These are phyloP conservation scores for Cryptomeria japonica DNA, from an alignment of 75 land plant genomes.

Conservation along the genomic window DNA sequence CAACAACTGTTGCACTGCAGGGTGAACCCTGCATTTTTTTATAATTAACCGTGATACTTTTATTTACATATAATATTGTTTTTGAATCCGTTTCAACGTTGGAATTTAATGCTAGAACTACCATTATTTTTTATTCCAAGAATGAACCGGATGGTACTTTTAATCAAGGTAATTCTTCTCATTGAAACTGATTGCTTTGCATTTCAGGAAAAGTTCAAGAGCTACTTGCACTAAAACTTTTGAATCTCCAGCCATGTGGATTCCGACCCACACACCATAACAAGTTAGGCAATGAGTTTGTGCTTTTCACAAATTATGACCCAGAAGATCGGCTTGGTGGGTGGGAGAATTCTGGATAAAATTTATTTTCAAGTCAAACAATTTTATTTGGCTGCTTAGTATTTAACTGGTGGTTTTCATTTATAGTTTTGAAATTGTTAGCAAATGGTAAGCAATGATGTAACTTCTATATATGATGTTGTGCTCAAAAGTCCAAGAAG, in stretches of 20 bases:
- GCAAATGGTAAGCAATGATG: not conserved
- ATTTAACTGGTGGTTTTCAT: not conserved
- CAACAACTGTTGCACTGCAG: too few species aligned
- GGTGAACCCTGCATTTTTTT: too few species aligned
- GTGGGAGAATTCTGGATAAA: slow-evolving; percentile 44
- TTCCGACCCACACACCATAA: slow-evolving; percentile 76
- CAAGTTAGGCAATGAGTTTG: slow-evolving; percentile 94
- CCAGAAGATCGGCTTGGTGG: slow-evolving; percentile 75
- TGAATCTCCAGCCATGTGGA: slow-evolving; percentile 69
- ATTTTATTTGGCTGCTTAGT: not conserved
- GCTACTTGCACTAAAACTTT: slow-evolving; percentile 57
- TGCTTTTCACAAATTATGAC: slow-evolving; percentile 80
- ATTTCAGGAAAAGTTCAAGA: slow-evolving; percentile 79
- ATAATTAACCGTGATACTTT: not conserved
- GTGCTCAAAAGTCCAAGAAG: slow-evolving; percentile 57
- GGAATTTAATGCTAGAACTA: not conserved
- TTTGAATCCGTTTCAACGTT: not conserved
- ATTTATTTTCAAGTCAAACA: not conserved
- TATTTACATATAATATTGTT: not conserved
- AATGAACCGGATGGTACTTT: not conserved
- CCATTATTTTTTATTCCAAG: not conserved
- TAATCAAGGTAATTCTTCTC: not conserved
- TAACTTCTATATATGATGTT: not conserved
- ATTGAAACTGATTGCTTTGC: not conserved
- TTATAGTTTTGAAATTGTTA: not conserved